Base-by-base conservation (phyloP, 192 early-diverging fungal species). In the Jimgerdemannia lactiflua region DNA sequence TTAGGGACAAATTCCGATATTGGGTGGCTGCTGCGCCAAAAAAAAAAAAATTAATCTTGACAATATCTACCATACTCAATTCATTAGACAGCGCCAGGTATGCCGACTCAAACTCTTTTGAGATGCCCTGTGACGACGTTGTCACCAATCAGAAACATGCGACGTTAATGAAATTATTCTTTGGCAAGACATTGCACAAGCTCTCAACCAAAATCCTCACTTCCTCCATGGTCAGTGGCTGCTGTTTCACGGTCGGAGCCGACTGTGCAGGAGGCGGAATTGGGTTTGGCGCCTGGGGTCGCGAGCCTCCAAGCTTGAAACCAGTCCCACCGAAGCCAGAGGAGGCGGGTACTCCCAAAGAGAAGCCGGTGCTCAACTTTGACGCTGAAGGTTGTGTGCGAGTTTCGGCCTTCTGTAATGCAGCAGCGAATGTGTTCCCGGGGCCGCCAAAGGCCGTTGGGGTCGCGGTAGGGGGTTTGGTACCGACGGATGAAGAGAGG, bases 31-130 rank as follows among this genome's bases (percentile, higher is more conserved):
- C 42, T 39, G 39, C 8, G 8, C 29, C 19, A 42, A 17, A 29
- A 4, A 41, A 4, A 19, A 20, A 29, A 29, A 29, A 29, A 29
- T 29, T 1, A 29, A 29, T 29, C 29, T 29, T 29, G 29, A 29
- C 3, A 73, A 40, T 20, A 69, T 67, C 68, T 67, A 75, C 74
- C 17, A 39, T 67, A 19, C 18, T 20, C 18, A 75, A 18, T 69
- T 75, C 74, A 40, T 42, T 42, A 43, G 42, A 69, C 19, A 75
- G 44, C 3, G 74, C 59, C 11, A 69, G 14, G 39, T 69, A 75
- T 10, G 66, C 67, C 1, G 74, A 66, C 42, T 75, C 74, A 43
- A 75, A 75, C 68, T 75, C 74, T 10, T 69, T 68, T 42, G 74
- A 65, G 44, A 75, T 75, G 44, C 74, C 74, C 67, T 75, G 39